Percentiles rank a stretch among this genome's conserved stretches.
Evolutionary conservation across 441 rosid genomes (phyloP).

Genomic region (Euphorbia schlechtendalii): DNA sequence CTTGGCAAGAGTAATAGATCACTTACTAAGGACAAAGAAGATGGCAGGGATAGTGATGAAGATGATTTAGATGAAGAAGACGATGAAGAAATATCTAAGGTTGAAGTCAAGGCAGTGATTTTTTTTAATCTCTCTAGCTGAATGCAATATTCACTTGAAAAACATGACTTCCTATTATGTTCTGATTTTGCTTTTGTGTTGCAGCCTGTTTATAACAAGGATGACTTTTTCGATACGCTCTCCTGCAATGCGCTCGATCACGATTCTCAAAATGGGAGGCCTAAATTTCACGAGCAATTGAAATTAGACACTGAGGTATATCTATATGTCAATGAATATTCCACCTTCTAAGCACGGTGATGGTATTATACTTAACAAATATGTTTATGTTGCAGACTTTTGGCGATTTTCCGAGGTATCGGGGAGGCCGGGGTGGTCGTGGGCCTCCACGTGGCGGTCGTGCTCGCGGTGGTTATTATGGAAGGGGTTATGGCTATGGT

Average conservation of each 20-base stretch:
- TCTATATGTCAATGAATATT: neutral
- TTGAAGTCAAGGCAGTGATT: slow-evolving; percentile 35
- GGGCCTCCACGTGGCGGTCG: slow-evolving; percentile 39
- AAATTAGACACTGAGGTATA: slow-evolving; percentile 79
- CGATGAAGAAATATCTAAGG: slow-evolving; percentile 40
- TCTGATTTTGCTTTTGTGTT: slow-evolving; percentile 16
- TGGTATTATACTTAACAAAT: neutral
- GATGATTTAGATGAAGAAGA: slow-evolving; percentile 44
- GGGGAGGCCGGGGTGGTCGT: slow-evolving; percentile 68
- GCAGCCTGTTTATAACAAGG: slow-evolving; percentile 76
- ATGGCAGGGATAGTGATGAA: slow-evolving; percentile 42
- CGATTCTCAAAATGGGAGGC: slow-evolving; percentile 59
- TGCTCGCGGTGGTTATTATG: slow-evolving; percentile 46
- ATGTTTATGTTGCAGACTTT: slow-evolving; percentile 49
- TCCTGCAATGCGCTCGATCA: slow-evolving; percentile 45
- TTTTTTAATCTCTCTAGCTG: slow-evolving; percentile 8
- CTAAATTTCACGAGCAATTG: slow-evolving; percentile 73
- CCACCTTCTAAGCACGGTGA: neutral
- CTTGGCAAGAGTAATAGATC: slow-evolving; percentile 63
- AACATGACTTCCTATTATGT: neutral
- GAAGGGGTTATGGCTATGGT: slow-evolving; percentile 39
- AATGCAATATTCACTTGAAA: slow-evolving; percentile 5
- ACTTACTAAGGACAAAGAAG: slow-evolving; percentile 39
- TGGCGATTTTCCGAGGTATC: slow-evolving; percentile 61
- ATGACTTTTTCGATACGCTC: slow-evolving; percentile 81